Conservation (phyloP, 495 filamentous ascomycete species). For the Platismatia glauca region DNA sequence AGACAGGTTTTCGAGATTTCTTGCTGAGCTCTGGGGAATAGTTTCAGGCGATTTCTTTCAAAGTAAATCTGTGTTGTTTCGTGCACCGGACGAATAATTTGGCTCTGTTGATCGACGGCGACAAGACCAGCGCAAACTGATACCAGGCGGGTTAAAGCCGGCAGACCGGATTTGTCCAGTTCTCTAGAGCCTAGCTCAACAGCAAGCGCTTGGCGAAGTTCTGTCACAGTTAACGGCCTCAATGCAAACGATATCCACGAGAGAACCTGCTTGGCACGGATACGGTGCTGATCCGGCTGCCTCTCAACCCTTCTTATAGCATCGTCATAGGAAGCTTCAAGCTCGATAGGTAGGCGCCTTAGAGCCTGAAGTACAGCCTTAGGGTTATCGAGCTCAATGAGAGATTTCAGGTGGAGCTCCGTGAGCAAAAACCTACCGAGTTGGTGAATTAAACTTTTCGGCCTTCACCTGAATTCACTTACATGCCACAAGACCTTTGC, state of each 20-base stretch:
- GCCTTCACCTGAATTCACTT: no score
- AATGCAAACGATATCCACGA: not conserved
- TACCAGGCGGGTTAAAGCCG: conserved; percentile 29
- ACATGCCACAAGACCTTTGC: conserved; percentile 8
- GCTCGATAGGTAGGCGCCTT: not conserved
- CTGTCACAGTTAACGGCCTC: not conserved
- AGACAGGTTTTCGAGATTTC: conserved; percentile 20
- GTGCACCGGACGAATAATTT: conserved; percentile 28
- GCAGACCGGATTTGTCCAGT: conserved; percentile 33
- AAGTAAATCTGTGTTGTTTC: conserved; percentile 28
- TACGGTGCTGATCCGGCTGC: not conserved
- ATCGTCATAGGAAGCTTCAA: not conserved
- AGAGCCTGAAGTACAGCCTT: not conserved
- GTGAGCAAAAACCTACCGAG: no score
- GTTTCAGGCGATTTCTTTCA: conserved; percentile 2
- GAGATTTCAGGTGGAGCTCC: no score
- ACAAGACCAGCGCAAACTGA: conserved; percentile 27
- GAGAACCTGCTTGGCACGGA: not conserved
- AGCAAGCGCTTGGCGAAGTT: conserved; percentile 28
- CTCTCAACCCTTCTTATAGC: not conserved
- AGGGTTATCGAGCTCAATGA: no score
- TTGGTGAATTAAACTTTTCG: conserved; percentile 12
- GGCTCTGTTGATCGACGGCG: conserved; percentile 24
- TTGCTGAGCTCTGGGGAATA: conserved; percentile 14
- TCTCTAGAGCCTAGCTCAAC: conserved; percentile 21